Evolutionary conservation across 345 rosid genomes (phyloP), one percentile per base, ranked within the genome.

Genomic region (Eucalyptus marginata): DNA sequence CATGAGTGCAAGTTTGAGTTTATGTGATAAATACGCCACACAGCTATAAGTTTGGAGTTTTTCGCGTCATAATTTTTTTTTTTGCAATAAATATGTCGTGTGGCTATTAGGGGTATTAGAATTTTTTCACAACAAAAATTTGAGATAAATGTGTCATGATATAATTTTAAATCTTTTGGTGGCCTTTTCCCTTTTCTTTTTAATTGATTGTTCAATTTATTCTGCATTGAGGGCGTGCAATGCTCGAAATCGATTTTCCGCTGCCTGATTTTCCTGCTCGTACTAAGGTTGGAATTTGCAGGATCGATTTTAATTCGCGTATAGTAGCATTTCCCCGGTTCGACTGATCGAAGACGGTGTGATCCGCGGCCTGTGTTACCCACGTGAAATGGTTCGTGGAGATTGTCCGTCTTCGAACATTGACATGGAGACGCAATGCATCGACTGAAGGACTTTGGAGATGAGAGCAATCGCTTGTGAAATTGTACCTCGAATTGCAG

Each of bases 51-150:
- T 56, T 56, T 24, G 13, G 29, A 56, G 6, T 56, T 56, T 24
- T 56, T 56, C 0, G 3, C 3, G 13, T 24, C 0, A 9, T 2
- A 56, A 56, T 1, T 1, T 3, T 52, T 17, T 2, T 17, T 17
- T 52, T 10, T 22, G 29, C 25, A 22, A 0, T 56, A 56, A 56
- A 56, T 56, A 18, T 56, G 29, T 56, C 3, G 1, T 8, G 29
- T 10, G 25, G 5, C 58, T 52, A 52, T 3, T 4, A 1, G 40
- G 2, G 24, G 58, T 52, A 52, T 52, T 52, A 52, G 0, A 20
- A 52, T 52, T 52, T 8, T 52, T 20, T 52, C 25, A 52, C 25
- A 8, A 24, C 2, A 52, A 18, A 52, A 18, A 0, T 52, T 52
- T 56, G 13, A 1, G 2, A 24, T 24, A 24, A 56, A 56, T 56